phyloP scores from a whole-genome alignment of 768 basidiomycete genomes.

The Termitomyces sp. region DNA sequence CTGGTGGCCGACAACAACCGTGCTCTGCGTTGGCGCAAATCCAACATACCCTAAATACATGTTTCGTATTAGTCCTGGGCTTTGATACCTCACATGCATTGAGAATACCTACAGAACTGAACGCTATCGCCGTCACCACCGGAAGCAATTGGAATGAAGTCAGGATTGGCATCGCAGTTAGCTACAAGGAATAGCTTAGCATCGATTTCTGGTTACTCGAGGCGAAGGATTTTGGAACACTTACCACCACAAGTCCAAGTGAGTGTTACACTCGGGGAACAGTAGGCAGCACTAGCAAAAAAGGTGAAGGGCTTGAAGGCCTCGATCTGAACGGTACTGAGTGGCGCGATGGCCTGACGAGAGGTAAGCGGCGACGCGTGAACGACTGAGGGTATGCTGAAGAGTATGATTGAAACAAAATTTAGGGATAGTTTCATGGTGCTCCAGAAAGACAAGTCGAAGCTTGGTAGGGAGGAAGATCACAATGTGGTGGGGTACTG shows the following conservation, averaged over 20 bases:
- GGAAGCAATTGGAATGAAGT: conserved; percentile 42
- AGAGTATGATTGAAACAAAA: background rate
- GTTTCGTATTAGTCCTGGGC: background rate
- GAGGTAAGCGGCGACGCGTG: conserved; percentile 3
- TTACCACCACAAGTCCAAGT: conserved; percentile 43
- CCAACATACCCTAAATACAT: conserved; percentile 18
- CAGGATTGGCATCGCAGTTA: conserved; percentile 41
- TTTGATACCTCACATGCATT: background rate
- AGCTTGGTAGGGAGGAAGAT: background rate
- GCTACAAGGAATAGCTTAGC: conserved; percentile 19
- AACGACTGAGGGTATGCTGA: background rate
- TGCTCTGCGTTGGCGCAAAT: conserved; percentile 24
- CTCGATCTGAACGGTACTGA: conserved; percentile 30
- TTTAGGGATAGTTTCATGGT: background rate
- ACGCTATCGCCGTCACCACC: conserved; percentile 39
- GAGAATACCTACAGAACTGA: conserved; percentile 31
- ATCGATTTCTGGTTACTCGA: background rate
- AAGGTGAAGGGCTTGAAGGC: conserved; percentile 33
- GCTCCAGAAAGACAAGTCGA: background rate
- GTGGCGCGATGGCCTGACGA: conserved; percentile 21
- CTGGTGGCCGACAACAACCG: conserved; percentile 40
- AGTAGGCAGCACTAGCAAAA: conserved; percentile 41
- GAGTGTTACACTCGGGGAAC: conserved; percentile 29
- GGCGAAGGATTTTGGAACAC: background rate
- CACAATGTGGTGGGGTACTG: background rate